Evolutionary conservation across 2,329 filamentous ascomycete species (phyloP), one percentile per base, ranked within the genome.

Genomic region (Thielaviopsis euricoi): DNA sequence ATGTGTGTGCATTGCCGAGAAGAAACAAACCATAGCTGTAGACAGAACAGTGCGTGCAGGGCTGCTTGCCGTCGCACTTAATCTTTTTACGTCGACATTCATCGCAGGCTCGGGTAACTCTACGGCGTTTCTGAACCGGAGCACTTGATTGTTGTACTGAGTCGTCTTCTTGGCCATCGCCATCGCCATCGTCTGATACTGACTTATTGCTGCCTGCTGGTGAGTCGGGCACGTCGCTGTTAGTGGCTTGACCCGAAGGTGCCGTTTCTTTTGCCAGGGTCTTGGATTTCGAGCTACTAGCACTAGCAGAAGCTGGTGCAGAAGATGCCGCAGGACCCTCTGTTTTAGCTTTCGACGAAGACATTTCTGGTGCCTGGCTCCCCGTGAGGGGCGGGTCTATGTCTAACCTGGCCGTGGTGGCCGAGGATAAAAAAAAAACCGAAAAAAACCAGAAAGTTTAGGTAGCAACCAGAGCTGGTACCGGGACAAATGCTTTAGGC

Each of bases 31-130:
- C 91, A 75, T 98, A 98, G 69, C 89, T 96, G 71, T 98, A 98
- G 54, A 97, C 89, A 12, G 90, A 95, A 70, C 93, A 98, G 71
- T 97, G 93, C 0, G 90, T 96, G 71, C 87, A 93, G 10, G 87
- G 87, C 68, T 90, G 86, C 69, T 89, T 89, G 64, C 86, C 87
- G 68, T 90, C 86, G 65, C 86, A 91, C 68, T 90, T 91, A 66
- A 91, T 91, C 71, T 91, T 91, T 69, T 91, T 91, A 64, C 86
- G 79, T 59, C 87, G 79, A 67, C 87, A 91, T 69, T 90, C 85
- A 65, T 89, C 87, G 70, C 87, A 91, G 48, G 87, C 87, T 64
- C 87, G 77, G 21, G 86, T 90, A 51, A 91, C 87, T 66, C 87
- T 78, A 58, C 86, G 77, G 61, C 87, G 78, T 68, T 91, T 90